phyloP scores from a whole-genome alignment of 352 stramenopile genomes.

The Phytophthora podocarpi region DNA sequence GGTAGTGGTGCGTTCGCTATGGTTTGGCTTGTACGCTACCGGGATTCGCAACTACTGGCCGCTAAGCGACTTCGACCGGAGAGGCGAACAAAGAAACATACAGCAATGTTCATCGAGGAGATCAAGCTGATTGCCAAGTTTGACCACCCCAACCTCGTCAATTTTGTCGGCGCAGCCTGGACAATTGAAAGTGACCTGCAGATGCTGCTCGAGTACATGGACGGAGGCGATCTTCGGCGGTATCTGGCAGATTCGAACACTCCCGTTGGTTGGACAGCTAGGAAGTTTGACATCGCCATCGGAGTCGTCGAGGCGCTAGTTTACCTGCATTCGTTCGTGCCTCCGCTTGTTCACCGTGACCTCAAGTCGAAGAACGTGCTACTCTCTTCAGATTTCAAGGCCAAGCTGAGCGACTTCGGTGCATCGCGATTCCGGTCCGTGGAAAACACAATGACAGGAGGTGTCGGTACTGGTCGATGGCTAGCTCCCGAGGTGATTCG shows the following conservation, averaged over 20 bases:
- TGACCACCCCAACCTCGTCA: slow-evolving; percentile 50
- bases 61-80: slow-evolving; percentile 36
- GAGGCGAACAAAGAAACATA: slow-evolving; percentile 28
- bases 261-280: slow-evolving; percentile 16
- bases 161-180: slow-evolving; percentile 49
- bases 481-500: slow-evolving; percentile 52
- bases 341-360: slow-evolving; percentile 42
- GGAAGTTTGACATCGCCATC: slow-evolving; percentile 40
- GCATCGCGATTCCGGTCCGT: slow-evolving; percentile 44
- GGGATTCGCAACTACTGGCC: slow-evolving; percentile 29
- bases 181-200: slow-evolving; percentile 49
- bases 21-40: slow-evolving; percentile 37
- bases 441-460: slow-evolving; percentile 41
- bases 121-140: too few relatives aligned
- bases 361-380: slow-evolving; percentile 57
- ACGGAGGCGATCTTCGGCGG: slow-evolving; percentile 41
- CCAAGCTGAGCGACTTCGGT: slow-evolving; percentile 58
- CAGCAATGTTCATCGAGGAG: slow-evolving; percentile 39
- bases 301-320: slow-evolving; percentile 46
- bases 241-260: slow-evolving; percentile 16
- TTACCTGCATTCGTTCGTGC: slow-evolving; percentile 48
- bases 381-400: slow-evolving; percentile 30
- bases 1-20: slow-evolving; percentile 33
- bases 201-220: slow-evolving; percentile 54
- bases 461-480: slow-evolving; percentile 44